Evolutionary conservation across 2,329 filamentous ascomycete genomes (phyloP).

Genomic region (Xylaria sp.): DNA sequence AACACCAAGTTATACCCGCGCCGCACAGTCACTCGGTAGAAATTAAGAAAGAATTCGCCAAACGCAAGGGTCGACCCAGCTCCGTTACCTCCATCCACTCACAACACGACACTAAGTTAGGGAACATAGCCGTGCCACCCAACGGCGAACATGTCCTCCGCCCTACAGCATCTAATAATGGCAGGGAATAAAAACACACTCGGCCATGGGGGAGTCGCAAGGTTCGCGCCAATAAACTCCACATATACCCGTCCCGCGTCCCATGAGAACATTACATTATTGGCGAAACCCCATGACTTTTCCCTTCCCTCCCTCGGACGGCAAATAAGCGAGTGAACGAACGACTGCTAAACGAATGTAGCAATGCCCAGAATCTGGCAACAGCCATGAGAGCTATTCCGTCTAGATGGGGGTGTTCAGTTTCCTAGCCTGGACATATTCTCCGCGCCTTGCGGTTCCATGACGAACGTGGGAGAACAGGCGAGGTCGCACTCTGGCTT

Average conservation of each 20-base stretch:
- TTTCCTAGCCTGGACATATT: conserved; percentile 20
- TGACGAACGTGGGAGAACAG: background rate
- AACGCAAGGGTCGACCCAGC: conserved; percentile 9
- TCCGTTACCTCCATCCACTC: conserved; percentile 11
- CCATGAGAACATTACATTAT: conserved; percentile 6
- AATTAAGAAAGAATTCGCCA: conserved; percentile 2
- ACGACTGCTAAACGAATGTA: background rate
- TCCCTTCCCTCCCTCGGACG: background rate
- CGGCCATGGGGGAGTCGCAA: conserved; percentile 1
- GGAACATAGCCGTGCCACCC: conserved; percentile 14
- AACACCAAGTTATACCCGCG: background rate
- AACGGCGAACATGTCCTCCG: conserved; percentile 20
- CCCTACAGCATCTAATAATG: conserved; percentile 28
- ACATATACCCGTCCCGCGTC: conserved; percentile 20
- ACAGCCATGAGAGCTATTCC: background rate
- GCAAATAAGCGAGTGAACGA: background rate
- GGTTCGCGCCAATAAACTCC: conserved; percentile 19
- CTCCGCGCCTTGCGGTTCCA: conserved; percentile 1
- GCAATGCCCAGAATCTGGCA: conserved; percentile 16
- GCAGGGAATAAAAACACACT: background rate
- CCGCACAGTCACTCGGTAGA: conserved; percentile 5
- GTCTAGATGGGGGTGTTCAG: background rate
- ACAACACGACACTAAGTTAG: background rate
- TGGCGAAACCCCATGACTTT: conserved; percentile 10
- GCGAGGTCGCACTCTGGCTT: conserved; percentile 12